Base-by-base conservation (phyloP, 2,329 filamentous ascomycete genomes). In the Paraphoma chrysanthemicola region DNA sequence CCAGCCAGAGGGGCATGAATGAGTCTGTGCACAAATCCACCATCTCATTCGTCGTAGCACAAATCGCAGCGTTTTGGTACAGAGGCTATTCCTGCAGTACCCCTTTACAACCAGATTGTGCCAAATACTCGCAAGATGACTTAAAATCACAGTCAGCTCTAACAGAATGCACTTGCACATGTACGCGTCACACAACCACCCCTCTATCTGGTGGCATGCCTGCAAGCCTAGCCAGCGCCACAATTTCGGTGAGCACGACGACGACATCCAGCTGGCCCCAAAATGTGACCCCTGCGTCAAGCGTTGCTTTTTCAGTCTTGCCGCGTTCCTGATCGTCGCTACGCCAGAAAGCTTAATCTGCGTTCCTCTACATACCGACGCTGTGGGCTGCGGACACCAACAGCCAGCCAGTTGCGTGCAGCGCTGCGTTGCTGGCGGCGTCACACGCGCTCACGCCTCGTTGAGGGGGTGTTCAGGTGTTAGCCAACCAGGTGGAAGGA, bases 181-280 rank as follows among this genome's bases (percentile, higher is more conserved):
- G 33, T 36, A 36, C 33, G 33, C 33, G 14, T 36, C 33, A 36
- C 33, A 10, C 33, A 10, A 36, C 33, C 33, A 36, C 33, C 3
- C 23, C 23, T 23, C 23, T 23, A 23, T 23, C 23, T 23, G 23
- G 14, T 3, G 28, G 8, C 10, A 29, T 5, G 44, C 29, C 39
- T 12, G 17, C 43, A 28, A 31, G 29, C 44, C 44, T 18, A 30
- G 12, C 17, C 23, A 48, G 30, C 46, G 46, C 46, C 46, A 48
- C 46, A 48, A 16, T 48, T 41, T 41, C 46, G 46, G 46, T 29
- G 46, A 38, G 46, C 46, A 41, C 46, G 46, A 39, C 33, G 29
- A 16, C 44, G 33, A 47, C 18, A 28, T 30, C 38, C 46, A 48
- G 33, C 33, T 39, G 31, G 33, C 31, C n/a, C 46, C 31, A 48